Percentiles rank a stretch among this genome's conserved stretches.
Evolutionary conservation across 306 rosid genomes (phyloP).

Genomic region (Fragaria vesca): DNA sequence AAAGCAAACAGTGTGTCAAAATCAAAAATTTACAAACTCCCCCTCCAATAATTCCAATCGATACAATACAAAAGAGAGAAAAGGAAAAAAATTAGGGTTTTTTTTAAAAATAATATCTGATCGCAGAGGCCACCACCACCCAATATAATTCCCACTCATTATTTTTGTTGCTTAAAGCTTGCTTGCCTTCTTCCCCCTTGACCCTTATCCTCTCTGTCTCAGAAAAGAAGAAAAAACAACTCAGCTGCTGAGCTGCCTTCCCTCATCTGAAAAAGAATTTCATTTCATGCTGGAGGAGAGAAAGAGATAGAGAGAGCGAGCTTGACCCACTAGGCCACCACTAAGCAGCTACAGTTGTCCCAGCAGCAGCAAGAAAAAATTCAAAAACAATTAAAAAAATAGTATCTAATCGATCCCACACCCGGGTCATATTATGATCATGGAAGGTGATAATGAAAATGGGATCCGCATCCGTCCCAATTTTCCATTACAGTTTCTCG

Average conservation of each 20-base stretch:
- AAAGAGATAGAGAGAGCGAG: constrained; percentile 37
- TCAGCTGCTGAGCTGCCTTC: constrained; percentile 46
- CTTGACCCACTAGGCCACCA: constrained; percentile 81
- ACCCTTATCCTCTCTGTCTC: constrained; percentile 39
- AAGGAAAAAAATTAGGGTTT: background rate
- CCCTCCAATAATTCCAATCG: background rate
- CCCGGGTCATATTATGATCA: constrained; percentile 43
- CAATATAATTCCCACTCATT: constrained; percentile 74
- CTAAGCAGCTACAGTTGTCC: constrained; percentile 47
- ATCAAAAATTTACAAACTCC: constrained; percentile 11
- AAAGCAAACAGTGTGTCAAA: background rate
- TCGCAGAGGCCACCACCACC: constrained; percentile 8
- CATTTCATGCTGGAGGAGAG: constrained; percentile 40
- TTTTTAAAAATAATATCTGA: background rate
- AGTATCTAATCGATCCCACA: constrained; percentile 18
- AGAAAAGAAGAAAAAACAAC: constrained; percentile 36
- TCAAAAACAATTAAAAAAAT: constrained; percentile 5
- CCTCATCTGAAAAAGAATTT: constrained; percentile 75
- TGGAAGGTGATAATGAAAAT: constrained; percentile 68
- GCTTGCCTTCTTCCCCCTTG: constrained; percentile 52
- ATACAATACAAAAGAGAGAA: background rate
- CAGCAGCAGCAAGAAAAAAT: constrained; percentile 22
- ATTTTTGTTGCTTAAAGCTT: constrained; percentile 88
- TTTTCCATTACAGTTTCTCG: constrained; percentile 87
- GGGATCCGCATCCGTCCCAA: constrained; percentile 80